Conservation (phyloP, 2,329 filamentous ascomycete genomes). For the Didymella arachidicola region DNA sequence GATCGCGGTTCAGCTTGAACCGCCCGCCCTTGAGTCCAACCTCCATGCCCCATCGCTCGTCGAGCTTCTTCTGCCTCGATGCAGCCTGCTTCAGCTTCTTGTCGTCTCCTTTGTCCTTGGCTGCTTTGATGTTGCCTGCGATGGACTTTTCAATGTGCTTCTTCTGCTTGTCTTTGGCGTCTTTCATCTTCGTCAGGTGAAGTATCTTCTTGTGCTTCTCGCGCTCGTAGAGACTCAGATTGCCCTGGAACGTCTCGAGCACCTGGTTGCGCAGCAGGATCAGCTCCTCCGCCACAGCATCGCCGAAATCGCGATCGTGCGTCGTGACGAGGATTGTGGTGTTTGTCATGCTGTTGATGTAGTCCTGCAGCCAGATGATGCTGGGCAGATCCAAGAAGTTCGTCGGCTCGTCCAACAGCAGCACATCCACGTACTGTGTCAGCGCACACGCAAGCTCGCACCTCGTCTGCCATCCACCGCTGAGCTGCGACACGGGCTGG, state of each 20-base stretch:
- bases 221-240: constrained; percentile 74
- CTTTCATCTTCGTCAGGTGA: constrained; percentile 77
- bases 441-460: constrained; percentile 62
- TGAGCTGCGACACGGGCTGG: constrained; percentile 70
- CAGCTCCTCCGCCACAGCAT: constrained; percentile 77
- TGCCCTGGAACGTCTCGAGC: constrained; percentile 77
- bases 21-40: constrained; percentile 74
- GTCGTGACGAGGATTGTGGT: constrained; percentile 80
- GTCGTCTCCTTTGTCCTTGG: constrained; percentile 79
- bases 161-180: constrained; percentile 80
- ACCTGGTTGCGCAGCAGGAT: constrained; percentile 76
- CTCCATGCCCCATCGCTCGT: constrained; percentile 80
- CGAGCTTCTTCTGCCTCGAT: constrained; percentile 82
- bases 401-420: constrained; percentile 86
- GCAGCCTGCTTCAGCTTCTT: constrained; percentile 88
- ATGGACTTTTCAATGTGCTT: constrained; percentile 83
- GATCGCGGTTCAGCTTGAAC: constrained; percentile 83
- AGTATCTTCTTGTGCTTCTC: constrained; percentile 72
- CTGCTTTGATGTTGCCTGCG: constrained; percentile 74
- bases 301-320: constrained; percentile 83
- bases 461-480: constrained; percentile 66
- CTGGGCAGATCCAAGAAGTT: constrained; percentile 85
- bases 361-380: constrained; percentile 83
- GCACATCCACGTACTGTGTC: constrained; percentile 75
- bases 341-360: constrained; percentile 65